Base-by-base conservation (phyloP, 352 stramenopile genomes). In the Peronospora farinosa region DNA sequence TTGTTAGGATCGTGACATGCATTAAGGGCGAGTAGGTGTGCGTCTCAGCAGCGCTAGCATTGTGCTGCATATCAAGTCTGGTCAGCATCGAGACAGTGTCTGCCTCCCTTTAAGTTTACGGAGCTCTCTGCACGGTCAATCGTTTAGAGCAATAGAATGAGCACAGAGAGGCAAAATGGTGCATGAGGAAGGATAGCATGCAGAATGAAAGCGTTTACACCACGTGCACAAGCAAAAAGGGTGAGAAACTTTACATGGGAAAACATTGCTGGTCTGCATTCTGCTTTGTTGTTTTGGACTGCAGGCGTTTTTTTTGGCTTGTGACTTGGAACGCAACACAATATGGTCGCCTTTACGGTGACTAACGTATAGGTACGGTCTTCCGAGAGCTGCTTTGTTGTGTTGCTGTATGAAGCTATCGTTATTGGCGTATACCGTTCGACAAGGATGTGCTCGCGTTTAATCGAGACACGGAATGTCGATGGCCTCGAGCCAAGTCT, bases 1-100 rank as follows among this genome's bases (percentile, higher is more conserved):
- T 36, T 47, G 33, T 25, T 58, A 93, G 82, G 82, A 93, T 93
- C 45, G 82, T 93, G 47, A 93, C 82, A 13, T 91, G 79, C 69
- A 93, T 93, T 76, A 93, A 91, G 67, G 82, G 82, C 48, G 82
- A 93, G 62, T 93, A 78, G 21, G 17, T 46, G 51, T 44, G 38
- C 21, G 7, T 49, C 33, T 47, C 48, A 38, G 36, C 38, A 23
- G 21, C 17, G 21, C 10, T 35, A 33, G 15, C 40, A 57, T 41
- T 53, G 46, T 31, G 16, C 15, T 51, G n/a, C 2, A 10, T 46
- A 10, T 28, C 35, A 23, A 7, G 27, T 27, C 50, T 41, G 12
- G 41, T 46, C 28, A 31, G 47, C 16, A 37, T 19, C 40, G 25
- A 19, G 33, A 37, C 11, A 19, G 10, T 54, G 19, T 53, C 21